Evolutionary conservation across 768 basidiomycete genomes (phyloP).

Genomic region (Russula abietina): DNA sequence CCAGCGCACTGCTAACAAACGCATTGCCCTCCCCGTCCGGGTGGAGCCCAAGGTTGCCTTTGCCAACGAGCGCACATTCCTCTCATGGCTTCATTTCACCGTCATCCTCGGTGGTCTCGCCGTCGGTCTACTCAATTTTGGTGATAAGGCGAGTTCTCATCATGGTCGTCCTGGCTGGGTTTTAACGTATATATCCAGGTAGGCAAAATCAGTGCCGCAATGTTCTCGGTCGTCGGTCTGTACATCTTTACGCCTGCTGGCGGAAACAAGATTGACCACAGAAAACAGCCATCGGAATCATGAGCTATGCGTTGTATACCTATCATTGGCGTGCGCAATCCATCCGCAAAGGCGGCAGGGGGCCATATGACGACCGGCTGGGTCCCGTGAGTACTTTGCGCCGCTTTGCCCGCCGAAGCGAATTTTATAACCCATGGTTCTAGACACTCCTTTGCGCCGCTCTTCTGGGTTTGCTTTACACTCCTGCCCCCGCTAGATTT

Average conservation of each 20-base stretch:
- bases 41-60: conserved; percentile 95
- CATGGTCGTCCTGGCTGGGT: not conserved
- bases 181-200: conserved; percentile 43
- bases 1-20: conserved; percentile 87
- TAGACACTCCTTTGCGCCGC: conserved; percentile 82
- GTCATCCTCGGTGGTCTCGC: conserved; percentile 95
- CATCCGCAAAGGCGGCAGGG: conserved; percentile 84
- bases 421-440: conserved; percentile 19
- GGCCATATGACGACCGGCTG: conserved; percentile 93
- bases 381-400: conserved; percentile 71
- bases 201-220: conserved; percentile 90
- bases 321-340: conserved; percentile 96
- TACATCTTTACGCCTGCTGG: conserved; percentile 18
- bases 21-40: conserved; percentile 93
- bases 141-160: conserved; percentile 65
- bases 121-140: conserved; percentile 95
- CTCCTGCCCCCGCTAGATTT: not conserved
- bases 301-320: conserved; percentile 91
- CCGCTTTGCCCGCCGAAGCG: not conserved
- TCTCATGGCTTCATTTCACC: conserved; percentile 98
- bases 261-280: conserved; percentile 2
- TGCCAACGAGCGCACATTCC: conserved; percentile 91
- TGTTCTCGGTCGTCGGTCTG: conserved; percentile 93
- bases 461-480: conserved; percentile 53
- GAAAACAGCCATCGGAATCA: conserved; percentile 82